These are phyloP conservation scores for Hypomontagnella monticulosa DNA, from an alignment of 495 filamentous ascomycete genomes.

Conservation along the genomic window DNA sequence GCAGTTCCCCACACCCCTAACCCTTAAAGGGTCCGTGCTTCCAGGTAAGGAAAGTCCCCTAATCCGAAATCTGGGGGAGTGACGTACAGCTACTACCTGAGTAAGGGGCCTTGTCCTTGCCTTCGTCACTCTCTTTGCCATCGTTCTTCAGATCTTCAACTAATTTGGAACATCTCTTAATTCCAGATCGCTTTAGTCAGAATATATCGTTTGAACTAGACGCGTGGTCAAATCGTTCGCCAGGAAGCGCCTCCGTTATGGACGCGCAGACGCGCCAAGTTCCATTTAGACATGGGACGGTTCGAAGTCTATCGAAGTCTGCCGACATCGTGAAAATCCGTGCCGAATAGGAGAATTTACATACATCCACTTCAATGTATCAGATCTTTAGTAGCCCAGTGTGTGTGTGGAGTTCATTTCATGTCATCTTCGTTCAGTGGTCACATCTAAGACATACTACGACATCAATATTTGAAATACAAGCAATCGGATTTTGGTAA, in stretches of 20 bases:
- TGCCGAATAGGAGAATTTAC: constrained; percentile 11
- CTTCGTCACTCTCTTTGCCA: background rate
- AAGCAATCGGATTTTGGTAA: background rate
- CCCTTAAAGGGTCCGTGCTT: constrained; percentile 4
- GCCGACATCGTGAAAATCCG: background rate
- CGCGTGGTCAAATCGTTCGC: too few species aligned
- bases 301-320: background rate
- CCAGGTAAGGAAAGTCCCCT: constrained; percentile 15
- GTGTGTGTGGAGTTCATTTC: background rate
- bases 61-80: constrained; percentile 12
- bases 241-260: too few species aligned
- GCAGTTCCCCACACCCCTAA: background rate
- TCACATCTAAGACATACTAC: background rate
- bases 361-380: background rate
- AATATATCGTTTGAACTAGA: background rate
- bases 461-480: background rate
- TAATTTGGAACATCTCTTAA: background rate
- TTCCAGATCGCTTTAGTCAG: background rate
- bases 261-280: background rate
- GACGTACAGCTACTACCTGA: constrained; percentile 9
- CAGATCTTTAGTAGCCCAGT: too few species aligned
- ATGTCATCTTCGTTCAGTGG: background rate
- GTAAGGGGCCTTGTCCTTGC: constrained; percentile 6
- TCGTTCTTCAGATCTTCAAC: background rate
- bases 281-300: constrained; percentile 5